These are phyloP conservation scores for Trichoderma asperellum DNA, from an alignment of 2,329 filamentous ascomycete genomes.

Conservation along the genomic window DNA sequence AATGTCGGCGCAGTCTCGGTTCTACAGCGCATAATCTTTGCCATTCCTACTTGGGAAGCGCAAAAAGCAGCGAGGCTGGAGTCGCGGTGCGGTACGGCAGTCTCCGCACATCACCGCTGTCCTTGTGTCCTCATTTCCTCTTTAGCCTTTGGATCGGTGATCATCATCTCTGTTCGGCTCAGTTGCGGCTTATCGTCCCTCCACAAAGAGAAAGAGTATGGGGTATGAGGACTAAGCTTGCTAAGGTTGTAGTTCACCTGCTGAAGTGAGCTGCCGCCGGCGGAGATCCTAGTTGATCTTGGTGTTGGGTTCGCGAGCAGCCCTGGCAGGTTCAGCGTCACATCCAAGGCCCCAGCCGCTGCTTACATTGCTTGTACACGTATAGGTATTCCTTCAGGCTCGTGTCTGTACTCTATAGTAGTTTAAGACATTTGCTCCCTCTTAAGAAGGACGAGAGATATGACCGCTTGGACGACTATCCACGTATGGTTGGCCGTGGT, in stretches of 20 bases:
- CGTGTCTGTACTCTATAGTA: background rate
- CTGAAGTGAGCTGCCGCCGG: constrained; percentile 5
- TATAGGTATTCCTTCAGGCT: background rate
- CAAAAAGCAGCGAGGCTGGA: constrained; percentile 16
- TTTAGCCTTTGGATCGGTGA: constrained; percentile 26
- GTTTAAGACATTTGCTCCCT: background rate
- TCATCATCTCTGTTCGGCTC: constrained; percentile 28
- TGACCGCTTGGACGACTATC: background rate
- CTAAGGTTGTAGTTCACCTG: constrained; percentile 22
- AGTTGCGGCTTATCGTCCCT: constrained; percentile 20
- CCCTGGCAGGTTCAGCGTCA: constrained; percentile 25
- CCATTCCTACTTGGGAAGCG: constrained; percentile 13
- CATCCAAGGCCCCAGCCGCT: background rate
- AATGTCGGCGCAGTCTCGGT: constrained; percentile 24
- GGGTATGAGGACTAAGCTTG: constrained; percentile 20
- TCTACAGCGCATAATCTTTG: constrained; percentile 15
- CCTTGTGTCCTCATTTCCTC: constrained; percentile 24
- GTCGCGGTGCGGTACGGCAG: constrained; percentile 13
- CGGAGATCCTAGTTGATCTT: constrained; percentile 10
- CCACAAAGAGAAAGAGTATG: constrained; percentile 21
- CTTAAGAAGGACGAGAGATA: background rate
- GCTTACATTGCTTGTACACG: background rate
- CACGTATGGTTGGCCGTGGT: background rate
- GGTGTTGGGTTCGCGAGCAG: constrained; percentile 2
- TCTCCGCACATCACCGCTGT: constrained; percentile 23